Conservation (phyloP, 768 basidiomycete species). For the Podaxis sp. region DNA sequence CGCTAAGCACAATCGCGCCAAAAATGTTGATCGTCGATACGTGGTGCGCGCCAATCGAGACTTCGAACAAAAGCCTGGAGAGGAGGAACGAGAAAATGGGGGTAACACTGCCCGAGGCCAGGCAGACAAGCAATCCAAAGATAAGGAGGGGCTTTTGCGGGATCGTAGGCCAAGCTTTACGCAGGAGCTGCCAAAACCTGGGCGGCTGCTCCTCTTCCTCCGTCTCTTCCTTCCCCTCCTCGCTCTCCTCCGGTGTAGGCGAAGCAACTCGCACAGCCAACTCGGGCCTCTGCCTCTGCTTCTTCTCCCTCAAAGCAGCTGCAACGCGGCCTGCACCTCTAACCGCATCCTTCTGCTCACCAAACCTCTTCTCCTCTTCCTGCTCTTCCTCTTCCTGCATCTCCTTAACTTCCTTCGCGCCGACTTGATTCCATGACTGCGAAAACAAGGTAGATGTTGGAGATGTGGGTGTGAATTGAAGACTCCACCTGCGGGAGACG, state of each 20-base stretch:
- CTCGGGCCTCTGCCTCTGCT: slow-evolving; percentile 23
- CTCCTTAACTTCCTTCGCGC: slow-evolving; percentile 25
- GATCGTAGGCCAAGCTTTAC: slow-evolving; percentile 64
- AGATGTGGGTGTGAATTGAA: slow-evolving; percentile 67
- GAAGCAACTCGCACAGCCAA: slow-evolving; percentile 19
- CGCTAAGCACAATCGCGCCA: slow-evolving; percentile 68
- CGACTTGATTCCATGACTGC: slow-evolving; percentile 5
- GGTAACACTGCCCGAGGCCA: slow-evolving; percentile 80
- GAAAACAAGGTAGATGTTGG: slow-evolving; percentile 35
- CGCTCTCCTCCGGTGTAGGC: neutral
- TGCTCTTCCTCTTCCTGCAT: slow-evolving; percentile 21
- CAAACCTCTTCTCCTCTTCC: slow-evolving; percentile 30
- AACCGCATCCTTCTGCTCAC: slow-evolving; percentile 44
- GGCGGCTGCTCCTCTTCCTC: slow-evolving; percentile 24
- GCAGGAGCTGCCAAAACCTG: slow-evolving; percentile 49
- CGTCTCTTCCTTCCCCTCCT: neutral
- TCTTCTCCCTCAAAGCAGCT: slow-evolving; percentile 25
- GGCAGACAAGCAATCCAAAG: slow-evolving; percentile 66
- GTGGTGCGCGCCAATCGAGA: slow-evolving; percentile 70
- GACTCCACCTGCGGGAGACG: slow-evolving; percentile 41
- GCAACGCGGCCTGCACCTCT: slow-evolving; percentile 34
- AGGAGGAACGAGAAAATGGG: slow-evolving; percentile 92
- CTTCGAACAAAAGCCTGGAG: slow-evolving; percentile 74
- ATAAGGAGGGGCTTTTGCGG: slow-evolving; percentile 72
- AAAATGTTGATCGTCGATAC: slow-evolving; percentile 62